Base-by-base conservation (phyloP, 306 rosid species). In the Quercus agrifolia region DNA sequence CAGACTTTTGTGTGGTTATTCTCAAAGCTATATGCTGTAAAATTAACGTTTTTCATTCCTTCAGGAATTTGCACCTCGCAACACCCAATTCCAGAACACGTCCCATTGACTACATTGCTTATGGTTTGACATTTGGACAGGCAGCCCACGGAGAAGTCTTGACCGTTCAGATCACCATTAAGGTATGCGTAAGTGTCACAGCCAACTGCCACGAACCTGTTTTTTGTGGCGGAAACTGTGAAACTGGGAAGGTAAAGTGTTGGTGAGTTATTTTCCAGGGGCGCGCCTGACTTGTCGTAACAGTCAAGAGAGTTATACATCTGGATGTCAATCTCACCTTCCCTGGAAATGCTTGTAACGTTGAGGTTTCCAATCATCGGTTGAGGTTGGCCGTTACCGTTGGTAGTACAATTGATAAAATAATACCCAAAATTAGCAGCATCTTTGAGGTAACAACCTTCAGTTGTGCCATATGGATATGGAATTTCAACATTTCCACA, bases 401-500 rank as follows among this genome's bases (percentile, higher is more conserved):
- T 0, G 3, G 74, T 17, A 46, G 10, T 7, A 38, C 92, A 90
- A 1, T 13, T 30, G 3, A 88, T 30, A 2, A 17, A 4, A 49
- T 84, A 88, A 0, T 3, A 14, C 0, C 10, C 44, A 38, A 38
- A 38, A 38, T 0, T 38, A 38, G 44, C 9, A 38, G 10, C 0
- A 1, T 1, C 0, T 0, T 79, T 31, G 3, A 77, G 64, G 52
- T 35, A 88, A 63, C 90, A 86, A 5, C 18, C 25, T 1, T 3
- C 0, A 1, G 17, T 57, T 4, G 55, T 64, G 1, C 94, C 90
- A 31, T 84, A 90, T 17, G 92, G 94, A 66, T 86, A 90, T 33
- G 88, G 88, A 63, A 90, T 77, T 17, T 11, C 1, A 4, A 90
- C 13, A 18, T 62, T 19, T 9, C 90, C 94, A 17, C 90, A 86